Evolutionary conservation across 176 grass and related monocot species (phyloP).

Genomic region (Oropetium thomaeum): DNA sequence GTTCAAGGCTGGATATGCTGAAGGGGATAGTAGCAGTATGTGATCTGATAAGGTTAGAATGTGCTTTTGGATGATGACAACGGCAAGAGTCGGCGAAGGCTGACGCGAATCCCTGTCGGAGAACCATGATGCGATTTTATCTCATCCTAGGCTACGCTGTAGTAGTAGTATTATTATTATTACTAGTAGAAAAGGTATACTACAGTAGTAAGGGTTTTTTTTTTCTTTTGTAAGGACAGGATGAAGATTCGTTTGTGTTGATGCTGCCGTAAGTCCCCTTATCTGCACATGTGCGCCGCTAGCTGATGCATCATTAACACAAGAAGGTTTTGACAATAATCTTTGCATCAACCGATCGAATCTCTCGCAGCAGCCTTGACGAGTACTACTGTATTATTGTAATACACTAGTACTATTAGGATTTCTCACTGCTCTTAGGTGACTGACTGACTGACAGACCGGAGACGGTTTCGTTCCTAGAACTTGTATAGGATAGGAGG

Average conservation of each 20-base stretch:
- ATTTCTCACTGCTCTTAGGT: no score
- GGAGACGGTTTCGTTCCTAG: neutral
- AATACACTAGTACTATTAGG: no score
- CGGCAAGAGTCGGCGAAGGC: neutral
- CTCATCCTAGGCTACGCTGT: neutral
- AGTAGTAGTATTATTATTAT: no score
- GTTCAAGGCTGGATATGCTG: neutral
- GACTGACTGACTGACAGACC: neutral
- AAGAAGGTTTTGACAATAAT: no score
- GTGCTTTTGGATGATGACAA: neutral
- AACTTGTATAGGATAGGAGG: no score
- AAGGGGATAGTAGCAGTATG: neutral
- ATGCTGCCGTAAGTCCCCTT: neutral
- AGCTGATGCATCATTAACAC: no score
- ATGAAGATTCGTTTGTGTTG: neutral
- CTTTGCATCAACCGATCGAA: neutral
- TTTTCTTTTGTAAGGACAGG: neutral
- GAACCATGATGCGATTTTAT: neutral
- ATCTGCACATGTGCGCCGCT: no score
- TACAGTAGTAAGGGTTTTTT: no score
- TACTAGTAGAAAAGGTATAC: neutral
- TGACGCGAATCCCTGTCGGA: slow-evolving; percentile 13
- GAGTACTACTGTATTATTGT: no score
- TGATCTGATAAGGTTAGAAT: slow-evolving; percentile 28
- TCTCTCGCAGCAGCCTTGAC: neutral